These are phyloP conservation scores for Malus hybrid DNA, from an alignment of 331 rosid species.

Conservation along the genomic window DNA sequence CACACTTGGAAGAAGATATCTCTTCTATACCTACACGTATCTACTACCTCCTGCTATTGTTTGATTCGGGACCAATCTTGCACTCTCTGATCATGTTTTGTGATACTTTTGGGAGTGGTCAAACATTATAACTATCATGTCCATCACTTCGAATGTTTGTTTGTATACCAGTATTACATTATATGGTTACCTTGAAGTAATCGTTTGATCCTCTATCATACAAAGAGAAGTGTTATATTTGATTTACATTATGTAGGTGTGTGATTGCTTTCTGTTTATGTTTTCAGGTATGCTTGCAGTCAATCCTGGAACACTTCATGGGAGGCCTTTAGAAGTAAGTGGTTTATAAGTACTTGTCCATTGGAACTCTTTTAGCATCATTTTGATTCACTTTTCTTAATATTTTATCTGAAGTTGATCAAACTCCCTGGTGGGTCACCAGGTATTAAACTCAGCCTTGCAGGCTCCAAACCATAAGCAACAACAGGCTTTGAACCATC, in stretches of 20 bases:
- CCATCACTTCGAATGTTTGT: neutral
- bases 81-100: neutral
- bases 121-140: neutral
- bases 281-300: conserved; percentile 31
- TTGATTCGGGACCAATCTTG: neutral
- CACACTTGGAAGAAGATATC: neutral
- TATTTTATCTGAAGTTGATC: conserved; percentile 3
- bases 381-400: neutral
- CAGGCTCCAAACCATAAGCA: conserved; percentile 23
- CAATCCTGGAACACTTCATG: conserved; percentile 11
- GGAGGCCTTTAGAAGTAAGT: conserved; percentile 37
- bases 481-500: neutral
- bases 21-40: neutral
- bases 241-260: neutral
- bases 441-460: conserved; percentile 22
- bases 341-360: conserved; percentile 1
- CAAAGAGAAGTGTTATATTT: neutral
- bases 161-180: neutral
- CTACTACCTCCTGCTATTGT: neutral
- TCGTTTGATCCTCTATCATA: neutral
- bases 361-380: conserved; percentile 10
- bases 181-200: neutral
- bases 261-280: neutral
- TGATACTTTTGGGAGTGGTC: neutral
- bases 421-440: conserved; percentile 7